These are phyloP conservation scores for Exutisphaerella laricina DNA, from an alignment of 2,329 filamentous ascomycete genomes.

Conservation along the genomic window DNA sequence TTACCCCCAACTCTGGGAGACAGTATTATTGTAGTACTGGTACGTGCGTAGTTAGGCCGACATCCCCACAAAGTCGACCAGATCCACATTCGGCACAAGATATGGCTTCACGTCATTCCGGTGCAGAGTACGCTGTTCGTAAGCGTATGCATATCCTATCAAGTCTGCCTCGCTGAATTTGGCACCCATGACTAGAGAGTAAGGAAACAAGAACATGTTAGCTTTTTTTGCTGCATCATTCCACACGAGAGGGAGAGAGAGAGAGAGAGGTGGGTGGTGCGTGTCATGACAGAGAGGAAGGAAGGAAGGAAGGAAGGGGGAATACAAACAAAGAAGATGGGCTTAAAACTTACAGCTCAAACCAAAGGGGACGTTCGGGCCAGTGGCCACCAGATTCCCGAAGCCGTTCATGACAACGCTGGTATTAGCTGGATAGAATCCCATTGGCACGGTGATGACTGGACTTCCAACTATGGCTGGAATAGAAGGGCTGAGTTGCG, in stretches of 20 bases:
- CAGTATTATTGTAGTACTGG: too few relatives aligned
- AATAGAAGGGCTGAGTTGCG: slow-evolving; percentile 43
- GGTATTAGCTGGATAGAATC: slow-evolving; percentile 48
- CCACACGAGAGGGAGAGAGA: too few relatives aligned
- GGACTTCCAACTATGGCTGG: slow-evolving; percentile 56
- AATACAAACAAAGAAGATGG: too few relatives aligned
- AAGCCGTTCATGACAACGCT: slow-evolving; percentile 42
- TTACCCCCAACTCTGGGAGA: too few relatives aligned
- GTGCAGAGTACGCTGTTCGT: slow-evolving; percentile 56
- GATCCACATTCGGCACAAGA: slow-evolving; percentile 45
- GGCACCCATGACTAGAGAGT: slow-evolving; percentile 56
- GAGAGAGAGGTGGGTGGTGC: too few relatives aligned
- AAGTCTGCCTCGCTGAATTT: slow-evolving; percentile 58
- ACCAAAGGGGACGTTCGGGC: slow-evolving; percentile 56
- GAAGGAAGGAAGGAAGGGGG: too few relatives aligned
- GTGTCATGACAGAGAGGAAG: too few relatives aligned
- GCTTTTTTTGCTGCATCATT: too few relatives aligned
- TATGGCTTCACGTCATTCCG: slow-evolving; percentile 46
- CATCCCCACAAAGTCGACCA: slow-evolving; percentile 39
- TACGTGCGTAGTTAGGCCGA: neutral
- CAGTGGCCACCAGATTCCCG: slow-evolving; percentile 49
- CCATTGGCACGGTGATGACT: slow-evolving; percentile 59
- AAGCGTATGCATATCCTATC: slow-evolving; percentile 62
- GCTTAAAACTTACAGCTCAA: too few relatives aligned
- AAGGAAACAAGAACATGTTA: too few relatives aligned